Base-by-base conservation (phyloP, 129 eudicot species). In the Tanacetum coccineum region DNA sequence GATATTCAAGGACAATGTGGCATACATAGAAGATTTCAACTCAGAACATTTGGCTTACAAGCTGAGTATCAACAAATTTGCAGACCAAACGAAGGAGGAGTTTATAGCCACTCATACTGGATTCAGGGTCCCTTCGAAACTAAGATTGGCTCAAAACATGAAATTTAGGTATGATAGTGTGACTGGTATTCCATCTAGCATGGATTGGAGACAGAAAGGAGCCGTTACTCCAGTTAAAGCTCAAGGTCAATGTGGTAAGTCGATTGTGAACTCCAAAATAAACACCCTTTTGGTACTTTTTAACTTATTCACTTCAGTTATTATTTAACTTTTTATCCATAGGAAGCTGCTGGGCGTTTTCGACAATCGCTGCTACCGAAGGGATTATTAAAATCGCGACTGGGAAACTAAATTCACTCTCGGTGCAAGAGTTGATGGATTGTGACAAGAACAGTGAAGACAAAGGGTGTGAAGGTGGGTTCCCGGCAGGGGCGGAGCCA, bases 151-250 rank as follows among this genome's bases (percentile, higher is more conserved):
- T 22, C 25, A 22, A 22, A 59, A 40, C 1, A 66, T 10, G 20
- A 10, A 10, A 12, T 66, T 66, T 55, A 66, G 59, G 53, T 67
- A 74, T 58, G 78, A 66, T 9, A 57, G 58, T 47, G 9, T 65
- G 49, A 48, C 73, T 0, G 26, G 13, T 0, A 53, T 66, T 32
- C 78, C 72, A 30, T 21, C 71, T 66, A 55, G 60, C 32, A 45
- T 57, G 59, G 72, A 74, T 40, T 74, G 72, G 78, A 74, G 67
- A 51, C 32, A 66, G 20, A 66, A 65, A 4, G 72, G 78, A 25
- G 72, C 72, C 1, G 78, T 74, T 28, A 74, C 72, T 2, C 72
- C 59, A 0, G 78, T 74, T 40, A 74, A 74, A 15, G 67, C 66
- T 66, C 67, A 66, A 74, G 61, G 72, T 2, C 13, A 48, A 9